These are phyloP conservation scores for Neonectria coccinea DNA, from an alignment of 2,329 filamentous ascomycete genomes.

Conservation along the genomic window DNA sequence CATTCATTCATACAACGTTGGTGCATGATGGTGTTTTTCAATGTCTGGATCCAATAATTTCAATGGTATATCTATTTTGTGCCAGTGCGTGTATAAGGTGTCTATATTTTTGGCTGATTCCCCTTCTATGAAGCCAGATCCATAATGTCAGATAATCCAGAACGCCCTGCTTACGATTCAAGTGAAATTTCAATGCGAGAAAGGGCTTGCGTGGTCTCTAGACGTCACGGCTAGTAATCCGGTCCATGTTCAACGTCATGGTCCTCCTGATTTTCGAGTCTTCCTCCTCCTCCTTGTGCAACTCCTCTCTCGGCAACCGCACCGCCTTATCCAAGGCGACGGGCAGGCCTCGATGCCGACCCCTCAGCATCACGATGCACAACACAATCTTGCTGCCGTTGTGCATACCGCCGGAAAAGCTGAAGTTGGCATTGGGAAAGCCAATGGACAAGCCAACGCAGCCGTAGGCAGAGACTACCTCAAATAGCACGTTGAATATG, in stretches of 20 bases:
- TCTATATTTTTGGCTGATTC: slow-evolving; percentile 9
- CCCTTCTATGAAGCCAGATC: neutral
- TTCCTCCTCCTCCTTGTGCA: slow-evolving; percentile 49
- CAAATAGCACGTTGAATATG: slow-evolving; percentile 71
- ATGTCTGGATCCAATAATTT: neutral
- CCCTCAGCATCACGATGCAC: slow-evolving; percentile 67
- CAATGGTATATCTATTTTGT: slow-evolving; percentile 20
- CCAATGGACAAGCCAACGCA: slow-evolving; percentile 72
- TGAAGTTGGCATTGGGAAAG: slow-evolving; percentile 64
- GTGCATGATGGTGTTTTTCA: neutral
- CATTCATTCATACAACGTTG: neutral
- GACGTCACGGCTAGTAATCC: slow-evolving; percentile 42
- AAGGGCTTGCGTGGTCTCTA: slow-evolving; percentile 5
- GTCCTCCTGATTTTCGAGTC: slow-evolving; percentile 45
- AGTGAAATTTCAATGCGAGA: slow-evolving; percentile 2
- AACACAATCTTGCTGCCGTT: slow-evolving; percentile 68
- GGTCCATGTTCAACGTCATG: slow-evolving; percentile 45
- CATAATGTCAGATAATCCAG: neutral
- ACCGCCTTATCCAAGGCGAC: slow-evolving; percentile 67
- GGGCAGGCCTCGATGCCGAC: slow-evolving; percentile 67
- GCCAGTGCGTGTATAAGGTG: slow-evolving; percentile 6
- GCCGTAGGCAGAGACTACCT: slow-evolving; percentile 69
- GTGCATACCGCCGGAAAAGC: slow-evolving; percentile 66
- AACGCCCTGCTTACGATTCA: slow-evolving; percentile 22
- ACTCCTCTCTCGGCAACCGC: slow-evolving; percentile 53